Base-by-base conservation (phyloP, 2,329 filamentous ascomycete genomes). In the Alternaria brassicae region DNA sequence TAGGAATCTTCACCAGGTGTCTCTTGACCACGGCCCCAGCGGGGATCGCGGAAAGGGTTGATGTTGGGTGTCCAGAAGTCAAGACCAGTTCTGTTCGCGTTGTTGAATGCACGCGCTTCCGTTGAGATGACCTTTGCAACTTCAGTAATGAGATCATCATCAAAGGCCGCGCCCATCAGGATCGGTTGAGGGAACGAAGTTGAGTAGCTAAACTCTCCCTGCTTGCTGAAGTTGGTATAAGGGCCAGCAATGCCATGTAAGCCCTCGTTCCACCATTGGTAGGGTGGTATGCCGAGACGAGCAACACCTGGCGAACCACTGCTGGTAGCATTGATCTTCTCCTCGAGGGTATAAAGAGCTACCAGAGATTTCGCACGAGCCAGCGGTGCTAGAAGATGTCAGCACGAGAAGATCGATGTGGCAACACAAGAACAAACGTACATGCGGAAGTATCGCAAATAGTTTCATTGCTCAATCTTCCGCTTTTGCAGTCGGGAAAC, bases 181-280 rank as follows among this genome's bases (percentile, higher is more conserved):
- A 91, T 89, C 0, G 88, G 88, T 69, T 86, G 83, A 0, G 88
- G 87, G 67, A 91, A 91, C 0, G 85, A 87, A 0, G 88, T 91
- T 0, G 88, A 85, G 70, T 85, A 85, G 67, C 81, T 85, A 71
- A 83, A 90, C n/a, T 84, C 77, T 2, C 84, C 85, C 12, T 77
- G 76, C 6, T 73, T 72, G n/a, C 82, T 81, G 72, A 87, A 88
- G 42, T 83, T 80, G 4, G 85, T 85, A 1, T 85, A 87, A 0
- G 83, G 84, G 12, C 68, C 72, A n/a, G 84, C 87, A 0, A 90
- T 79, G 0, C 65, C 62, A 12, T 65, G 62, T 1, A 60, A 47
- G 30, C 59, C 62, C 37, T 65, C 62, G 27, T 32, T 59, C 87
- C 86, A 74, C 71, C 72, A 74, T 48, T 65, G 79, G 63, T 90